phyloP scores from a whole-genome alignment of 768 basidiomycete genomes.

The Phanerodontia chrysosporium region DNA sequence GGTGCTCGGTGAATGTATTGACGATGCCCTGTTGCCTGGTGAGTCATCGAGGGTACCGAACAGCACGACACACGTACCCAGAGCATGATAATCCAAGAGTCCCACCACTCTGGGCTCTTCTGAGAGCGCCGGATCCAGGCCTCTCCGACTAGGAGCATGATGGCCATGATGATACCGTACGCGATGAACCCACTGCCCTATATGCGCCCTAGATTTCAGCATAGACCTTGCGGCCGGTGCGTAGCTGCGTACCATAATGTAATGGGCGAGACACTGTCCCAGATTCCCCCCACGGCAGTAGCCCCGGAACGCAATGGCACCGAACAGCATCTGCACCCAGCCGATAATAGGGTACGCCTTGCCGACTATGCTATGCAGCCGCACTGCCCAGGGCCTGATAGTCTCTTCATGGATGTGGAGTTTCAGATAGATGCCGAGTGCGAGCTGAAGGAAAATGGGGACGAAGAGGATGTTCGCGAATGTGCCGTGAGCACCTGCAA shows the following conservation, averaged over 20 bases:
- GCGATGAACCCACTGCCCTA: slow-evolving; percentile 85
- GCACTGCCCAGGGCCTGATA: slow-evolving; percentile 66
- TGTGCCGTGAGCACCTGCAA: slow-evolving; percentile 64
- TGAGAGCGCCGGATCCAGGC: slow-evolving; percentile 69
- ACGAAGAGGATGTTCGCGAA: slow-evolving; percentile 64
- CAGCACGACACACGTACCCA: slow-evolving; percentile 39
- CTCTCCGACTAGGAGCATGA: slow-evolving; percentile 74
- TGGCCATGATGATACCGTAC: slow-evolving; percentile 77
- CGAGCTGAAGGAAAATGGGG: slow-evolving; percentile 63
- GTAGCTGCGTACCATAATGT: slow-evolving; percentile 58
- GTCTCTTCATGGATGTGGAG: slow-evolving; percentile 82
- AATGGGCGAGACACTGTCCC: slow-evolving; percentile 85
- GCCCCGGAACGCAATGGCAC: slow-evolving; percentile 65
- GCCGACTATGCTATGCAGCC: slow-evolving; percentile 73
- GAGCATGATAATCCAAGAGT: slow-evolving; percentile 62
- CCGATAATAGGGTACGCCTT: slow-evolving; percentile 81
- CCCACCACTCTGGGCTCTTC: slow-evolving; percentile 81
- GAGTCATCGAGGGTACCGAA: background rate
- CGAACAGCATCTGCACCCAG: slow-evolving; percentile 89
- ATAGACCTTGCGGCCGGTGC: background rate
- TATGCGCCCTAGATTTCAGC: background rate
- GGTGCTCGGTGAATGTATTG: slow-evolving; percentile 93
- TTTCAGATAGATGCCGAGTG: slow-evolving; percentile 85
- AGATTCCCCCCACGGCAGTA: slow-evolving; percentile 78
- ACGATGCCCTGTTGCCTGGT: slow-evolving; percentile 35